These are phyloP conservation scores for Clausena lansium DNA, from an alignment of 345 rosid species.

Conservation along the genomic window DNA sequence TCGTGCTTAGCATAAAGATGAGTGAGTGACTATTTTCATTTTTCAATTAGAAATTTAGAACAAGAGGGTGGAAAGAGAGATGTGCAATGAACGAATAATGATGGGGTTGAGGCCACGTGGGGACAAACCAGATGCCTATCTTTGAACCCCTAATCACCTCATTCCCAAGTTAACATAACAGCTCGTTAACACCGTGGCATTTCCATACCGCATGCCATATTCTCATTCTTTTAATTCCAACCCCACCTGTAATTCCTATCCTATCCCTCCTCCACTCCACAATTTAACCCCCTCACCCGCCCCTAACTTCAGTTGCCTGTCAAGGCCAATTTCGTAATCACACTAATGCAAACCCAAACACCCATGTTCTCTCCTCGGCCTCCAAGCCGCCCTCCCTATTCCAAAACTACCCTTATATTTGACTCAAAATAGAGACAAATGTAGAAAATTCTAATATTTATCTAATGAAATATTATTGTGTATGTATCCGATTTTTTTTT, in stretches of 20 bases:
- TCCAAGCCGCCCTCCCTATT: not conserved
- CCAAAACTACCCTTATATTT: constrained; percentile 24
- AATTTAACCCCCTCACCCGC: not conserved
- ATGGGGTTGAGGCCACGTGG: constrained; percentile 26
- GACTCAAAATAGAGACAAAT: not conserved
- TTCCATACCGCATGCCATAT: constrained; percentile 6
- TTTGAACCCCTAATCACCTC: constrained; percentile 17
- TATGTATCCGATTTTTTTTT: too few relatives aligned
- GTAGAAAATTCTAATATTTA: not conserved
- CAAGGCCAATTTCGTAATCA: constrained; percentile 25
- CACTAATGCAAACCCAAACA: not conserved
- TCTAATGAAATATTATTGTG: too few relatives aligned
- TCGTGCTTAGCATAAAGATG: too few relatives aligned
- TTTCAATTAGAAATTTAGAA: too few relatives aligned
- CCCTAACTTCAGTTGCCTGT: constrained; percentile 13
- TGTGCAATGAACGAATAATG: too few relatives aligned
- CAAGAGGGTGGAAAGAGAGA: too few relatives aligned
- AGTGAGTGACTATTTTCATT: too few relatives aligned
- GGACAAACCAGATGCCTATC: constrained; percentile 39
- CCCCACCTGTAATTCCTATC: not conserved
- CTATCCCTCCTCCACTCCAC: not conserved
- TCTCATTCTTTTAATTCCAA: not conserved
- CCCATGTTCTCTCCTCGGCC: constrained; percentile 24
- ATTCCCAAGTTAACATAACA: constrained; percentile 21
- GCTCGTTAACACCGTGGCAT: constrained; percentile 30